Base-by-base conservation (phyloP, 2,329 filamentous ascomycete species). In the Monosporascus sp. region DNA sequence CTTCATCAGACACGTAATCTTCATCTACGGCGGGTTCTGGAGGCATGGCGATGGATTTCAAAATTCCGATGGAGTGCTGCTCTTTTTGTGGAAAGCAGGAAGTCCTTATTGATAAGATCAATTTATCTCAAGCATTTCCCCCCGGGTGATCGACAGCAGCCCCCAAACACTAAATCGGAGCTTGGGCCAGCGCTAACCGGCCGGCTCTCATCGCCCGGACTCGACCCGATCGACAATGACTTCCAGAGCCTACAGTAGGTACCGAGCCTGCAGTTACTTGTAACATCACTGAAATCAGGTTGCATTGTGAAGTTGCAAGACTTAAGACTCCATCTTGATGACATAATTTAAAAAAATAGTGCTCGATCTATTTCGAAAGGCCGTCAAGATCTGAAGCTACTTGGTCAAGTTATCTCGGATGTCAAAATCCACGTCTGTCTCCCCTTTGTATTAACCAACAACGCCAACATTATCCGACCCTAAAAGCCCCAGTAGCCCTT, bases 1-100 rank as follows among this genome's bases (percentile, higher is more conserved):
- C 87, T 59, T 89, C 83, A 3, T 85, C 85, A 2, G 86, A 89
- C 17, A 77, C 81, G 62, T 89, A 89, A 34, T 82, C 77, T 18
- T 78, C 76, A 49, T 76, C 72, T 48, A 65, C 64, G 51, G 68
- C 58, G 20, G 69, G 66, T 47, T 76, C 74, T 47, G 69, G 62
- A 14, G 72, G 60, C 78, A 81, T 81, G 50, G 56, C 70, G 51
- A 25, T n/a, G 24, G 25, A 42, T 22, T 20, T 3, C 7, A 34
- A 18, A 9, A 8, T 31, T 52, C 31, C 4, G 51, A 38, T 48
- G 15, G 18, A 11, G 39, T 38, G 38, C n/a, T 47, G n/a, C n/a
- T 36, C 5, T 18, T 49, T 14, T 45, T 49, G 50, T 24, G 36
- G 25, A 42, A 49, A 15, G 6, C 17, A 18, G 17, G 17, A 41